Evolutionary conservation across 2,329 filamentous ascomycete species (phyloP).

Genomic region (Xylariales sp.): DNA sequence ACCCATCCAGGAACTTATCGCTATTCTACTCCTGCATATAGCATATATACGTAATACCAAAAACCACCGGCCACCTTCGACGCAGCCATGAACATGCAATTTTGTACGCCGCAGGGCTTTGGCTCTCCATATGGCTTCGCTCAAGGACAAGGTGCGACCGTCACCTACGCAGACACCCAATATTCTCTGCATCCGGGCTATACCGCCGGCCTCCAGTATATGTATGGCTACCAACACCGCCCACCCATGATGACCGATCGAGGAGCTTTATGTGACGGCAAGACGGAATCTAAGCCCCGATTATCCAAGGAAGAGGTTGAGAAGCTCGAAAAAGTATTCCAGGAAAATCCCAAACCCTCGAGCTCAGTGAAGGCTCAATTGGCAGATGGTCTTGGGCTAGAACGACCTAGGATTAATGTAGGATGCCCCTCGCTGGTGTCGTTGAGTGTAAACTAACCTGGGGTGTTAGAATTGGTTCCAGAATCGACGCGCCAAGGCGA

Average conservation of each 20-base stretch:
- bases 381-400: conserved; percentile 71
- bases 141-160: conserved; percentile 41
- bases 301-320: conserved; percentile 82
- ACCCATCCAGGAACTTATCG: conserved; percentile 25
- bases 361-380: conserved; percentile 71
- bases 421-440: conserved; percentile 43
- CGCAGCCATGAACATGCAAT: conserved; percentile 49
- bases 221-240: conserved; percentile 48
- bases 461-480: conserved; percentile 73
- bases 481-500: conserved; percentile 72
- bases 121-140: conserved; percentile 45
- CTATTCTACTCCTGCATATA: conserved; percentile 31
- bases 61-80: conserved; percentile 25
- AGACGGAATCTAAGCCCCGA: conserved; percentile 63
- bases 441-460: conserved; percentile 37
- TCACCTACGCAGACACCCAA: conserved; percentile 46
- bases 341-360: conserved; percentile 73
- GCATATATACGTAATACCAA: conserved; percentile 40
- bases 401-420: conserved; percentile 73
- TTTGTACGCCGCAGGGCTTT: conserved; percentile 43
- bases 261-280: conserved; percentile 45
- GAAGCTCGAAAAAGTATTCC: conserved; percentile 70
- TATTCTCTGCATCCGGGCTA: conserved; percentile 44
- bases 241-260: conserved; percentile 45
- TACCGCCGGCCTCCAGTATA: conserved; percentile 44